Base-by-base conservation (phyloP, 352 stramenopile genomes). In the Globisporangium barbulae region DNA sequence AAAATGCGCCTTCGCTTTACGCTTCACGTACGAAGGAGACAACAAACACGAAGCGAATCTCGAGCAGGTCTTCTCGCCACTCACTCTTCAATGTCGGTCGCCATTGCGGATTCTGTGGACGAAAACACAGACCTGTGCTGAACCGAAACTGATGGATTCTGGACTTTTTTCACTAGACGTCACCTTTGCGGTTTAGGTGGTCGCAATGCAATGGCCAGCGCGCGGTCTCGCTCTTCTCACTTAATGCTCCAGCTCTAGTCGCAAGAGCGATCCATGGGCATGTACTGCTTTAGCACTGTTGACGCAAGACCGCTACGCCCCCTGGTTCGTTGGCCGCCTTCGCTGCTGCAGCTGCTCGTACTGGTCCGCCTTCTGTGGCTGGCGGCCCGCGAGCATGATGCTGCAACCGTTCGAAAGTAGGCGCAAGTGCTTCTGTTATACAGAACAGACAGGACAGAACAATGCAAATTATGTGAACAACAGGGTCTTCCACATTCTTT, bases 321-420 rank as follows among this genome's bases (percentile, higher is more conserved):
- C 58, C 33, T 55, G 33, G 30, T 55, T 63, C 3, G 30, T 31
- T n/a, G 37, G 52, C 5, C 10, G 19, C 13, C 31, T n/a, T n/a
- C 10, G 15, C 5, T 9, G 41, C 41, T 19, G 28, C 50, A 28
- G 50, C 30, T 25, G 15, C 15, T n/a, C 28, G 12, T 31, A 12
- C 28, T 39, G 48, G 19, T 58, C n/a, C 35, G 19, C 19, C 25
- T 37, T 19, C 30, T 48, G 33, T 12, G 25, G 15, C 28, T 53
- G 37, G 5, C 21, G 39, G 44, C 44, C 52, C 44, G 76, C 55
- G 15, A 91, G 59, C 68, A 91, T 90, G 68, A 91, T 87, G 61
- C 80, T 91, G 63, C 77, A 90, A n/a, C 83, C 83, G 65, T 91
- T 91, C 13, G 78, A 85, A 30, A 91, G 69, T 50, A 76, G 69